Conservation (phyloP, 768 basidiomycete genomes). For the Leucogyrophana mollusca region DNA sequence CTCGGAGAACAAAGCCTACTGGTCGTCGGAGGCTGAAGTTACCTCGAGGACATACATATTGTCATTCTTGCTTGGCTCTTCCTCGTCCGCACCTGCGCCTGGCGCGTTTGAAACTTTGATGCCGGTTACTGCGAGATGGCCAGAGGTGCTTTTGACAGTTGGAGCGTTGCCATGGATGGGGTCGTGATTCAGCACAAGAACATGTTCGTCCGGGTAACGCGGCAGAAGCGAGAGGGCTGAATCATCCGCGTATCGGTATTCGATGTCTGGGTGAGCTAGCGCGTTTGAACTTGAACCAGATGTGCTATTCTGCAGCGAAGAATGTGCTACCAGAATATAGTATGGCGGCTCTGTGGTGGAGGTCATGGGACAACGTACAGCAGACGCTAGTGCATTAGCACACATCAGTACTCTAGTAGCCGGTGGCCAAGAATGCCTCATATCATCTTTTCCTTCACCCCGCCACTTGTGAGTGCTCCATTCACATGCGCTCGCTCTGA, state of each 20-base stretch:
- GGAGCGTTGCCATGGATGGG: slow-evolving; percentile 39
- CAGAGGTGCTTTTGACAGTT: slow-evolving; percentile 51
- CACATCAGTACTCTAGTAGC: too few species aligned
- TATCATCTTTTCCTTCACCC: too few species aligned
- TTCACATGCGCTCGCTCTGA: too few species aligned
- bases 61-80: slow-evolving; percentile 48
- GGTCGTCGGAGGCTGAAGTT: slow-evolving; percentile 47
- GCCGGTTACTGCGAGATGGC: slow-evolving; percentile 48
- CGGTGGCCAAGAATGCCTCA: too few species aligned
- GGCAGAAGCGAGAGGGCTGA: slow-evolving; percentile 65
- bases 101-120: slow-evolving; percentile 73
- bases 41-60: slow-evolving; percentile 80
- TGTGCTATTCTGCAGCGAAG: slow-evolving; percentile 37
- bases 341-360: slow-evolving; percentile 45
- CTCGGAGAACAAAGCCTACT: slow-evolving; percentile 18
- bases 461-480: too few species aligned
- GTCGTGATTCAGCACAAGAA: slow-evolving; percentile 72
- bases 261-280: slow-evolving; percentile 64
- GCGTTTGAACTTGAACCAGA: slow-evolving; percentile 36
- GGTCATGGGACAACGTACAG: slow-evolving; percentile 7
- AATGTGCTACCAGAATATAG: slow-evolving; percentile 69
- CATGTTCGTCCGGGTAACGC: slow-evolving; percentile 59
- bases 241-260: slow-evolving; percentile 84
- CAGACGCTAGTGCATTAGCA: too few species aligned
- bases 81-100: slow-evolving; percentile 57